Conservation (phyloP, 805 yeast species). For the Saturnispora diversa region DNA sequence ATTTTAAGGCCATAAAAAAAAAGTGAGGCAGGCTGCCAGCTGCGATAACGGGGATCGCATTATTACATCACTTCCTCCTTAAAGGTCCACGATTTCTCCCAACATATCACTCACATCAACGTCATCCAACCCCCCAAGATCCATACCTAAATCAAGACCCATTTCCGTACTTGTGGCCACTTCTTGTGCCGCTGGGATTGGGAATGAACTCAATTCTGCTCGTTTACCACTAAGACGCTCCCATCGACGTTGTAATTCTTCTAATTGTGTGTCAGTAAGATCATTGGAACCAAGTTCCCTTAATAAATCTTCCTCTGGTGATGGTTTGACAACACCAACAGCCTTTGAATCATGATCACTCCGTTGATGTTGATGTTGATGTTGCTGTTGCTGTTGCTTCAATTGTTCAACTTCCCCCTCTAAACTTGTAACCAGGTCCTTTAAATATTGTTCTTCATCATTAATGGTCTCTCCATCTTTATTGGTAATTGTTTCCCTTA, state of each 20-base stretch:
- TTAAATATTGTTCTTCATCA: constrained; percentile 16
- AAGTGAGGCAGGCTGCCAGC: too few species aligned
- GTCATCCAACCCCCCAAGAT: constrained; percentile 1
- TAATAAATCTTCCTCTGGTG: not conserved
- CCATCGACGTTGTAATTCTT: not conserved
- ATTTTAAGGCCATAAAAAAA: too few species aligned
- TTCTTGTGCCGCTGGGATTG: constrained; percentile 16
- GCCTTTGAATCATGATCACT: too few species aligned
- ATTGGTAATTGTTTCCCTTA: constrained; percentile 19
- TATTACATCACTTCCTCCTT: not conserved
- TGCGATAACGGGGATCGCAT: constrained; percentile 1
- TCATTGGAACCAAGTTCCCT: not conserved
- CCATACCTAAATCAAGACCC: constrained; percentile 6
- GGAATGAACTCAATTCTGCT: constrained; percentile 11
- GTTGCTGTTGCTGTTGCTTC: not conserved
- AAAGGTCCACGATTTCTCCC: constrained; percentile 6
- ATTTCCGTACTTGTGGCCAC: constrained; percentile 1
- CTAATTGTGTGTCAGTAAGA: constrained; percentile 10
- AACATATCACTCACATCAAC: constrained; percentile 8
- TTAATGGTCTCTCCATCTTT: constrained; percentile 11
- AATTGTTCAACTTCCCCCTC: constrained; percentile 11
- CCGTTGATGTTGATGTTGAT: not conserved
- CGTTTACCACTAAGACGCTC: constrained; percentile 7
- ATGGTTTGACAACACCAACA: too few species aligned
- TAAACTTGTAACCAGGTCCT: constrained; percentile 15